A percentile compares a stretch with the other conserved stretches of the same genome.
Conservation (phyloP, 1,284 basidiomycete species). For the Pseudozyma sp. region DNA sequence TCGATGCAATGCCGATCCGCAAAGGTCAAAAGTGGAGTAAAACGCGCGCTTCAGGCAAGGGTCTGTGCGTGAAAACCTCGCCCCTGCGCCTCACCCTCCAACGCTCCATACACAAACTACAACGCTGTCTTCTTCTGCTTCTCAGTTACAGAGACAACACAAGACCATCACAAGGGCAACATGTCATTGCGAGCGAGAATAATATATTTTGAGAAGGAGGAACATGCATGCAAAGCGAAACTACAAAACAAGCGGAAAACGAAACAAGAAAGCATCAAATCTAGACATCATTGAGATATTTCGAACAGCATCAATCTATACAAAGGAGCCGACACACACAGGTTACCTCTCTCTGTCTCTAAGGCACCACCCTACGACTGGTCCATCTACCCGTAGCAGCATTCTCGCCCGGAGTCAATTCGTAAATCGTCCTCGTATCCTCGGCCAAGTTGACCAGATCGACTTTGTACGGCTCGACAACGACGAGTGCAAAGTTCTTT, state of each 20-base stretch:
- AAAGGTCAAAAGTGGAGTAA: background rate
- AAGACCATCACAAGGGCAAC: background rate
- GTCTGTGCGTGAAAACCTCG: background rate
- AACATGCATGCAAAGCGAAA: background rate
- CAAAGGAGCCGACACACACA: background rate
- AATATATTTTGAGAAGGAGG: background rate
- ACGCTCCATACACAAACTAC: background rate
- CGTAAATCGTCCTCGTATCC: slow-evolving; percentile 62
- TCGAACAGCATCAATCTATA: background rate
- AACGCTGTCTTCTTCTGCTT: too few species aligned
- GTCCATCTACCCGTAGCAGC: slow-evolving; percentile 55
- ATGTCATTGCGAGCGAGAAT: background rate
- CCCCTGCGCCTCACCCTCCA: background rate
- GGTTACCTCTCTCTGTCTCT: too few species aligned
- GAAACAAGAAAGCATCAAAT: too few species aligned
- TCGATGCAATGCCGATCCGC: background rate
- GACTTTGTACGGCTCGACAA: slow-evolving; percentile 67
- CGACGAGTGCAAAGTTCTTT: slow-evolving; percentile 65
- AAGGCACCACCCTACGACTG: slow-evolving; percentile 64
- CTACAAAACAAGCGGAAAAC: too few species aligned
- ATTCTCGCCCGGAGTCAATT: slow-evolving; percentile 31
- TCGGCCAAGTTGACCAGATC: slow-evolving; percentile 66
- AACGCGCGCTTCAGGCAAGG: too few species aligned
- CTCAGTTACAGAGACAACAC: background rate
- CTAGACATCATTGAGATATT: background rate